Conservation (phyloP, 805 yeast species). For the Wickerhamomyces chaumierensis region DNA sequence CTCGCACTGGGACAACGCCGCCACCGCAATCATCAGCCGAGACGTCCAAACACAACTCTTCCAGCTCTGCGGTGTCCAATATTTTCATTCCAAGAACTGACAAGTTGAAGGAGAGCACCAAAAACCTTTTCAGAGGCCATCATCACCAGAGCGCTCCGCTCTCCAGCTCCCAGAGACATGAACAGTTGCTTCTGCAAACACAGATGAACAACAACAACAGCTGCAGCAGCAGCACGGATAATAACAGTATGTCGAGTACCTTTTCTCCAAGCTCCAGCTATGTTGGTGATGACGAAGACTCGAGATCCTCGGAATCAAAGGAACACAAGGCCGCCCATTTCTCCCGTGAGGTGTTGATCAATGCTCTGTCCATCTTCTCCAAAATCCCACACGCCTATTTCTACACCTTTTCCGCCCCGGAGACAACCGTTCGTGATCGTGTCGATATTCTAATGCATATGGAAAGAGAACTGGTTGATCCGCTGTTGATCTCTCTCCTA, state of each 20-base stretch:
- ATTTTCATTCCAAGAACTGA: conserved; percentile 15
- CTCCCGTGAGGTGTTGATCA: conserved; percentile 19
- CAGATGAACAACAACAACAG: background rate
- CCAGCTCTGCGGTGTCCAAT: conserved; percentile 11
- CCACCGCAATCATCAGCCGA: conserved; percentile 1
- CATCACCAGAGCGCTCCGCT: conserved; percentile 5
- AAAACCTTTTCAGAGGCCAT: conserved; percentile 14
- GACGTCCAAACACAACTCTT: conserved; percentile 5
- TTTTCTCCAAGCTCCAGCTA: background rate
- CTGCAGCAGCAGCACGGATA: background rate
- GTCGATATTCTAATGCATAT: conserved; percentile 1
- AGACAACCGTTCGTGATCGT: conserved; percentile 1
- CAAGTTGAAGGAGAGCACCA: conserved; percentile 16
- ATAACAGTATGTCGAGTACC: background rate
- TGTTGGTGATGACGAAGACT: conserved; percentile 6
- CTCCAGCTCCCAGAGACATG: background rate
- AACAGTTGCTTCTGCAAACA: background rate
- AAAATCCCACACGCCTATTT: conserved; percentile 24
- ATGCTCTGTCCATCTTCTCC: conserved; percentile 21
- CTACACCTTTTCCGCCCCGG: conserved; percentile 1
- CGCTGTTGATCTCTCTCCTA: conserved; percentile 27
- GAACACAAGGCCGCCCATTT: conserved; percentile 7
- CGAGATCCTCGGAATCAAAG: conserved; percentile 8
- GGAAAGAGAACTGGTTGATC: conserved; percentile 15
- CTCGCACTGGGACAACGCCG: no score